phyloP scores from a whole-genome alignment of 305 asterid genomes.

The Rubia tinctorum region DNA sequence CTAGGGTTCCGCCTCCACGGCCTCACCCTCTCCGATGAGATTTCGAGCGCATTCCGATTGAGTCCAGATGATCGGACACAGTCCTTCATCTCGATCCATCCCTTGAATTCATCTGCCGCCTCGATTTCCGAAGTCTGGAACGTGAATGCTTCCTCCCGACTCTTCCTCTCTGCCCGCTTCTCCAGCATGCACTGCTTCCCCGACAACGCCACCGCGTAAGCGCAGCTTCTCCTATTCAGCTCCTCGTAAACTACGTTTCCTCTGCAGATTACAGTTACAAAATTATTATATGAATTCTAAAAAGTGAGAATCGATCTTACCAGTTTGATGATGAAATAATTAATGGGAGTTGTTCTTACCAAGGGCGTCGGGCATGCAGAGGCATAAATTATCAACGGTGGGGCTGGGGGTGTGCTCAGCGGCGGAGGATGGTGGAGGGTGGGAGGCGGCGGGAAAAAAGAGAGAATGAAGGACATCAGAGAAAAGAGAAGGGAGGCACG shows the following conservation, averaged over 20 bases:
- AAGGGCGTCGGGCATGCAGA: no score
- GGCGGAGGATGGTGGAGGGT: no score
- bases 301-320: background rate
- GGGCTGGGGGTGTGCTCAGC: no score
- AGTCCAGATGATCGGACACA: conserved; percentile 63
- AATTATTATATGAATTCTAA: background rate
- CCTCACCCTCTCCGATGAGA: conserved; percentile 42
- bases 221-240: conserved; percentile 48
- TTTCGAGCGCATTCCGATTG: conserved; percentile 59
- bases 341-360: conserved; percentile 2
- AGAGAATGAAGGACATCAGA: no score
- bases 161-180: conserved; percentile 43
- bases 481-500: no score
- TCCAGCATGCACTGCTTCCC: conserved; percentile 77
- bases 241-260: conserved; percentile 51
- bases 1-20: no score
- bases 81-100: conserved; percentile 54
- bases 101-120: conserved; percentile 48
- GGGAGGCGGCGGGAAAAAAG: no score
- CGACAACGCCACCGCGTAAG: conserved; percentile 50
- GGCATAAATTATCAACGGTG: no score
- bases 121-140: conserved; percentile 61
- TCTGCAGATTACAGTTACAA: conserved; percentile 7
- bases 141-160: conserved; percentile 41
- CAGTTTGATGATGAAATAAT: background rate